A percentile compares a stretch with the other conserved stretches of the same genome.
phyloP scores from a whole-genome alignment of 352 stramenopile genomes.

The Stramenopiles sp. region DNA sequence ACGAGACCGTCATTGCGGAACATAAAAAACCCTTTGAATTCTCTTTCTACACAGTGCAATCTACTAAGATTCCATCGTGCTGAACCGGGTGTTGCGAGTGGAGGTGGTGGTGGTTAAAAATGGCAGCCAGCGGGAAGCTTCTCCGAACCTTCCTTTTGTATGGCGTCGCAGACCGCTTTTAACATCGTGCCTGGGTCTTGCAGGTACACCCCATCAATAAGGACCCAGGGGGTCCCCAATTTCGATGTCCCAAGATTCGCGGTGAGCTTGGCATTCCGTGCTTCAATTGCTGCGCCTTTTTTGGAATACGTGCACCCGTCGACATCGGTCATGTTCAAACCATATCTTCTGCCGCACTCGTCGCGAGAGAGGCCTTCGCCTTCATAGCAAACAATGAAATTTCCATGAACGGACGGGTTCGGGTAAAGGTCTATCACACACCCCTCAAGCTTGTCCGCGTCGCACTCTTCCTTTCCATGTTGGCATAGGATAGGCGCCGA shows the following conservation, averaged over 20 bases:
- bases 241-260: not conserved
- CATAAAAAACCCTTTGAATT: too few relatives aligned
- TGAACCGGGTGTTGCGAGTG: too few relatives aligned
- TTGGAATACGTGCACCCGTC: not conserved
- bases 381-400: conserved; percentile 12
- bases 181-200: not conserved
- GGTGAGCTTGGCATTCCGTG: not conserved
- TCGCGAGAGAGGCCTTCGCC: not conserved
- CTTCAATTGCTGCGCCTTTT: not conserved
- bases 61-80: too few relatives aligned
- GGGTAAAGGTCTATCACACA: not conserved
- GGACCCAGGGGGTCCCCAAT: not conserved
- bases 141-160: not conserved
- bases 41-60: too few relatives aligned
- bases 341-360: too few relatives aligned
- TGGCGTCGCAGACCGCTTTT: not conserved
- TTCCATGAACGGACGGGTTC: not conserved
- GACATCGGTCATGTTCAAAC: not conserved
- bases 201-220: not conserved
- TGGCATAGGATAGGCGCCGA: not conserved
- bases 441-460: not conserved
- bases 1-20: too few relatives aligned
- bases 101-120: not conserved
- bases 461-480: not conserved
- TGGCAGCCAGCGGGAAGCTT: not conserved